phyloP scores from a whole-genome alignment of 768 basidiomycete genomes.

The Mycena leptocephala region DNA sequence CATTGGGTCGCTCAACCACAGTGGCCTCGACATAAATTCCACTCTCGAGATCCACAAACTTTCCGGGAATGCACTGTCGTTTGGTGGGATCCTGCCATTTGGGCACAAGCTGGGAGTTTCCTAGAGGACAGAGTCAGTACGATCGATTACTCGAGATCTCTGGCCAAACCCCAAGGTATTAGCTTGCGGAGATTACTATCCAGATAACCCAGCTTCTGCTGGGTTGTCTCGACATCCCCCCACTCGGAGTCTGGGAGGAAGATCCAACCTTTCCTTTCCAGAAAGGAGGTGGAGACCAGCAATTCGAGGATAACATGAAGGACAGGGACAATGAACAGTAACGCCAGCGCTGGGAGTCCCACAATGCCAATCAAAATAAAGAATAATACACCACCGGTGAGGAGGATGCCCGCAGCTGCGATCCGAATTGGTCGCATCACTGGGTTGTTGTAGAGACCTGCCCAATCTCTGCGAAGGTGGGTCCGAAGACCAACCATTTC shows the following conservation, averaged over 20 bases:
- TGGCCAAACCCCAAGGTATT: neutral
- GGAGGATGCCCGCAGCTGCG: neutral
- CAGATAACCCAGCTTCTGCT: neutral
- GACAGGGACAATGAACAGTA: neutral
- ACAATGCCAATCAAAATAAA: neutral
- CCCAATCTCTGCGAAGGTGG: constrained; percentile 3
- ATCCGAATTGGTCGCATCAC: neutral
- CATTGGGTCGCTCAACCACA: neutral
- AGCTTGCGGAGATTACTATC: neutral
- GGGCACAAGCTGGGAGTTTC: neutral
- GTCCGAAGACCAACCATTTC: constrained; percentile 7
- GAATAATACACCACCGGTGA: neutral
- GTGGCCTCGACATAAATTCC: constrained; percentile 1
- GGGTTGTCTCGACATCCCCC: neutral
- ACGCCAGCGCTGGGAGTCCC: neutral
- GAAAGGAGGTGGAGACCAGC: neutral
- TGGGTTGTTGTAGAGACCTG: constrained; percentile 8
- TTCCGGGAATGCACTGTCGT: neutral
- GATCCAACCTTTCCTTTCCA: neutral
- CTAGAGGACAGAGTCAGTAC: neutral
- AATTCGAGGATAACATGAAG: neutral
- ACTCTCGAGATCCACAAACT: neutral
- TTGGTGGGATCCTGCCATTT: constrained; percentile 1
- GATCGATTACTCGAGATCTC: neutral
- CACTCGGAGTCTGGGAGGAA: neutral